Evolutionary conservation across 139 green algal genomes (phyloP).

Genomic region (Picochlorum costavermella): DNA sequence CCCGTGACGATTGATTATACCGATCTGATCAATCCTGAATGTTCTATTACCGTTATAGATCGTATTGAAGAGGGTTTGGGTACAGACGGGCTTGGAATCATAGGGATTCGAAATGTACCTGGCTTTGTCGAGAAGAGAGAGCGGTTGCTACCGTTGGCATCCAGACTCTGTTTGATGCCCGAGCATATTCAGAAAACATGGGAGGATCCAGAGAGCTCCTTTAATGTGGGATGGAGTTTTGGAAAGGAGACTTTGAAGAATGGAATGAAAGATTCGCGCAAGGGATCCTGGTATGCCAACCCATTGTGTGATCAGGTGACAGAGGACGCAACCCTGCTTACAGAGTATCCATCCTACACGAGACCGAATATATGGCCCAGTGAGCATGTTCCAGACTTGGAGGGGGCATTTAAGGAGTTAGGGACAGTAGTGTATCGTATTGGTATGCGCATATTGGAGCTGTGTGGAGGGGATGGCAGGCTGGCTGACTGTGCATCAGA

Average conservation of each 20-base stretch:
- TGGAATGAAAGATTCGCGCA: slow-evolving; percentile 45
- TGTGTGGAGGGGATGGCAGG: slow-evolving; percentile 33
- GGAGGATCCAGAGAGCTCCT: slow-evolving; percentile 42
- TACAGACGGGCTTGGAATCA: too few relatives aligned
- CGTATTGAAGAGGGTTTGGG: too few relatives aligned
- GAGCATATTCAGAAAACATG: slow-evolving; percentile 11
- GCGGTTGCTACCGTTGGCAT: slow-evolving; percentile 43
- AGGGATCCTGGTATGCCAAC: slow-evolving; percentile 67
- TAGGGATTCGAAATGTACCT: slow-evolving; percentile 33
- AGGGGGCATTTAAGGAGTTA: slow-evolving; percentile 54
- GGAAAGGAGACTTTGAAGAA: slow-evolving; percentile 49
- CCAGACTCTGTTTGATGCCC: slow-evolving; percentile 36
- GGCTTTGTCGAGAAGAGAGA: slow-evolving; percentile 21
- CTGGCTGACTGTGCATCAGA: neutral
- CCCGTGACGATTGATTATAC: too few relatives aligned
- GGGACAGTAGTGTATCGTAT: slow-evolving; percentile 42
- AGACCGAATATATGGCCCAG: slow-evolving; percentile 65
- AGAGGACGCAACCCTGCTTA: slow-evolving; percentile 8
- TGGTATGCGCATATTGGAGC: slow-evolving; percentile 38
- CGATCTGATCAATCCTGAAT: too few relatives aligned
- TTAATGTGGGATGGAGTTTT: slow-evolving; percentile 64
- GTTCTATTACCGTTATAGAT: too few relatives aligned
- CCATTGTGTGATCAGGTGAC: slow-evolving; percentile 31
- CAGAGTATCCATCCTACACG: slow-evolving; percentile 35
- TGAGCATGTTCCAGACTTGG: slow-evolving; percentile 48